Percentiles rank a stretch among this genome's conserved stretches.
phyloP scores from a whole-genome alignment of 371 early-diverging fungal genomes.

The Lichtheimia ramosa region DNA sequence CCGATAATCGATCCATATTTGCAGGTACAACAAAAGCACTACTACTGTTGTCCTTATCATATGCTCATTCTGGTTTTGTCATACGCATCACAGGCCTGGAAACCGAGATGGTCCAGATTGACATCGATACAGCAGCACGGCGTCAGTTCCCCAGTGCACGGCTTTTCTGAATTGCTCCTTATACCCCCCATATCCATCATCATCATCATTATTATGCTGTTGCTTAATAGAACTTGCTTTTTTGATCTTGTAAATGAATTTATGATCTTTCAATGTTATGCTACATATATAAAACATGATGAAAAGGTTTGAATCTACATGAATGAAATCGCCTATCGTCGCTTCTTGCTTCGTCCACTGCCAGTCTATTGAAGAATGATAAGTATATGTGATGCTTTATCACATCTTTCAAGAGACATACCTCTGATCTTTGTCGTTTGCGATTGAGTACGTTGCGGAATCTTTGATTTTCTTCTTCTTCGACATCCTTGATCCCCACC shows the following conservation, averaged over 20 bases:
- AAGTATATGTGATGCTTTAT: background rate
- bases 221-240: too few relatives aligned
- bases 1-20: slow-evolving; percentile 20
- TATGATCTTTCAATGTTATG: background rate
- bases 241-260: too few relatives aligned
- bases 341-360: slow-evolving; percentile 7
- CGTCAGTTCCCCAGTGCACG: slow-evolving; percentile 19
- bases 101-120: slow-evolving; percentile 21
- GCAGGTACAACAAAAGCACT: slow-evolving; percentile 9
- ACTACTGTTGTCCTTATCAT: background rate
- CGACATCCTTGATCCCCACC: slow-evolving; percentile 57
- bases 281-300: too few relatives aligned
- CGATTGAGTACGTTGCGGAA: slow-evolving; percentile 55
- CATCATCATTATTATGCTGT: too few relatives aligned
- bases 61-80: background rate
- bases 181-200: too few relatives aligned
- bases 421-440: slow-evolving; percentile 30
- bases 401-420: background rate
- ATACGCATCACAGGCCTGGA: slow-evolving; percentile 12
- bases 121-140: slow-evolving; percentile 16
- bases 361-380: background rate
- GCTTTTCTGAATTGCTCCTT: too few relatives aligned
- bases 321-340: background rate
- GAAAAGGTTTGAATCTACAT: too few relatives aligned
- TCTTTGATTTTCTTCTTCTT: slow-evolving; percentile 52